A percentile compares a stretch with the other conserved stretches of the same genome.
Conservation (phyloP, 202 grass and related monocot genomes). For the Sporobolus alterniflorus region DNA sequence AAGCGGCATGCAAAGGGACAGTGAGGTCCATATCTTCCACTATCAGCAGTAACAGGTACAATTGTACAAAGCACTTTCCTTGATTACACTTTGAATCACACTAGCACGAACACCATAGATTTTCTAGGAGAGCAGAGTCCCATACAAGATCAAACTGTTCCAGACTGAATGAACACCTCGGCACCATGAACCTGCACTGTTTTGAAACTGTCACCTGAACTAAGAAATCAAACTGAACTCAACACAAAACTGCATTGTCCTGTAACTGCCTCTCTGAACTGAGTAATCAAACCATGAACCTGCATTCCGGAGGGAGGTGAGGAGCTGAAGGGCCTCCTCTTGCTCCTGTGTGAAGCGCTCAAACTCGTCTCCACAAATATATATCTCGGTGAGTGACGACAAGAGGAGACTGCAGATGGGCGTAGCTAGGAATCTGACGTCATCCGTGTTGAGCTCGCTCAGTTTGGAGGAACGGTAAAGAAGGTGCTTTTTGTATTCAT, state of each 20-base stretch:
- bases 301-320: background rate
- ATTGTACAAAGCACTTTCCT: too few species aligned
- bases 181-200: background rate
- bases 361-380: background rate
- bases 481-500: background rate
- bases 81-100: too few species aligned
- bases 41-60: background rate
- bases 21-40: background rate
- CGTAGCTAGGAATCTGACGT: background rate
- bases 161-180: too few species aligned
- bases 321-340: slow-evolving; percentile 17
- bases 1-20: background rate
- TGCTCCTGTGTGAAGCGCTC: background rate
- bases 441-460: background rate
- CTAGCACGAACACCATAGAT: too few species aligned
- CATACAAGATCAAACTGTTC: background rate
- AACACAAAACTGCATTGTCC: background rate
- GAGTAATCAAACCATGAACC: background rate
- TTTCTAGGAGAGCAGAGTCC: background rate
- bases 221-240: background rate
- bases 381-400: background rate
- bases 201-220: background rate
- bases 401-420: background rate
- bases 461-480: background rate
- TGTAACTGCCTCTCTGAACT: background rate